Percentiles rank a stretch among this genome's conserved stretches.
These are phyloP conservation scores for Clavariopsis aquatica DNA, from an alignment of 495 filamentous ascomycete species.

Conservation along the genomic window DNA sequence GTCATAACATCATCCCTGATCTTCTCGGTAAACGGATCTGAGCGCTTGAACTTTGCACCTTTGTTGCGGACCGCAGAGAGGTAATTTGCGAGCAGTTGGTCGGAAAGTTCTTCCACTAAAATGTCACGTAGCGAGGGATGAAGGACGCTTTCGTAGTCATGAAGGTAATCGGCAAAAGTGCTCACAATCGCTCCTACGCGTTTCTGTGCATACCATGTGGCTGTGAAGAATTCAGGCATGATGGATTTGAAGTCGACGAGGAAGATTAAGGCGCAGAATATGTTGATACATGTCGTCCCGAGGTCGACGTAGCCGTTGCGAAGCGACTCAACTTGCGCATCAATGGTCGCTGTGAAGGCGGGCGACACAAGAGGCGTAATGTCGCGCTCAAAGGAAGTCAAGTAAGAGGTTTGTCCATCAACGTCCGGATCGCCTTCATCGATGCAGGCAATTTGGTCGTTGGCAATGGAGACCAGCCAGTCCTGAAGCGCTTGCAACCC, in stretches of 20 bases:
- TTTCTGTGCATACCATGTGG: slow-evolving; percentile 78
- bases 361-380: slow-evolving; percentile 76
- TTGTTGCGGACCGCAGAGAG: slow-evolving; percentile 86
- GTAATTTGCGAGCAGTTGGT: slow-evolving; percentile 84
- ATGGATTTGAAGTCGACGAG: slow-evolving; percentile 77
- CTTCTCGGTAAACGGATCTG: slow-evolving; percentile 82
- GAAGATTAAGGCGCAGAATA: slow-evolving; percentile 84
- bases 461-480: slow-evolving; percentile 94
- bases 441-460: slow-evolving; percentile 97
- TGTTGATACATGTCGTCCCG: slow-evolving; percentile 82
- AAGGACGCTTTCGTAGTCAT: slow-evolving; percentile 77
- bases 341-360: slow-evolving; percentile 70
- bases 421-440: slow-evolving; percentile 71
- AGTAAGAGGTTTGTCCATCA: slow-evolving; percentile 68
- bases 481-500: slow-evolving; percentile 81
- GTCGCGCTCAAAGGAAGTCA: slow-evolving; percentile 77
- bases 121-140: slow-evolving; percentile 86
- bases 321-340: slow-evolving; percentile 69
- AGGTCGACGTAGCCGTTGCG: slow-evolving; percentile 92
- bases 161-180: slow-evolving; percentile 91
- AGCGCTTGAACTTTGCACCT: slow-evolving; percentile 80
- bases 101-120: slow-evolving; percentile 83
- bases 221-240: slow-evolving; percentile 86
- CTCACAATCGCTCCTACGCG: slow-evolving; percentile 85
- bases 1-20: slow-evolving; percentile 86